Percentiles rank a stretch among this genome's conserved stretches.
These are phyloP conservation scores for Chalciporus piperatus DNA, from an alignment of 768 basidiomycete species.

Conservation along the genomic window DNA sequence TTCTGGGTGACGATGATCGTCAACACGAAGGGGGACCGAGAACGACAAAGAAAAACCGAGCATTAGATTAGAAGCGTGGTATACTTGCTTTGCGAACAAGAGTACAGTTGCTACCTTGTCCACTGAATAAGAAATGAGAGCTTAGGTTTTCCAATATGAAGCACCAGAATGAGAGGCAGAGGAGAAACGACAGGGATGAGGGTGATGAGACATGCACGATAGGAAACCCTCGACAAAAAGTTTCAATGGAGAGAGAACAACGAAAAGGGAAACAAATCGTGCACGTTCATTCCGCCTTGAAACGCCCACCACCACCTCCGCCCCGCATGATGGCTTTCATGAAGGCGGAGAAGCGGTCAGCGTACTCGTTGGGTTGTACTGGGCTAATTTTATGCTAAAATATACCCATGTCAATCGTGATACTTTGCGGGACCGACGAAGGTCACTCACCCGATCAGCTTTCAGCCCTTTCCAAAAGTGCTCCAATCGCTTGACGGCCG, in stretches of 20 bases:
- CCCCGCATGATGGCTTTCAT: constrained; percentile 85
- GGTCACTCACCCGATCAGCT: constrained; percentile 74
- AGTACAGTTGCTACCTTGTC: constrained; percentile 3
- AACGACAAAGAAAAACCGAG: neutral
- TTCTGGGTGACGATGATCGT: too few species aligned
- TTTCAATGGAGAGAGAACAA: neutral
- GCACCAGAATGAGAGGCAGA: constrained; percentile 5
- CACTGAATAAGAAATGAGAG: too few species aligned
- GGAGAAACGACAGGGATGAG: neutral
- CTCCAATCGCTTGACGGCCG: constrained; percentile 72
- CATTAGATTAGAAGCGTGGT: constrained; percentile 17
- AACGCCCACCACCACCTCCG: constrained; percentile 59
- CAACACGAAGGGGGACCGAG: neutral
- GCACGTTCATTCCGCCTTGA: constrained; percentile 41
- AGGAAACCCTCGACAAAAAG: constrained; percentile 9
- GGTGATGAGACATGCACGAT: constrained; percentile 2
- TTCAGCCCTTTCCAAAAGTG: constrained; percentile 90
- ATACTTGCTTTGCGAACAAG: constrained; percentile 16
- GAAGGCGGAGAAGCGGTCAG: constrained; percentile 82
- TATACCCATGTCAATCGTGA: neutral
- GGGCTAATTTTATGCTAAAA: constrained; percentile 91
- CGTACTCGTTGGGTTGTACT: constrained; percentile 84
- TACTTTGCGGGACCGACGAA: too few species aligned
- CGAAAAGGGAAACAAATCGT: neutral
- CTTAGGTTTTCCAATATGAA: constrained; percentile 11